Evolutionary conservation across 306 rosid genomes (phyloP).

Genomic region (Alnus rubra): DNA sequence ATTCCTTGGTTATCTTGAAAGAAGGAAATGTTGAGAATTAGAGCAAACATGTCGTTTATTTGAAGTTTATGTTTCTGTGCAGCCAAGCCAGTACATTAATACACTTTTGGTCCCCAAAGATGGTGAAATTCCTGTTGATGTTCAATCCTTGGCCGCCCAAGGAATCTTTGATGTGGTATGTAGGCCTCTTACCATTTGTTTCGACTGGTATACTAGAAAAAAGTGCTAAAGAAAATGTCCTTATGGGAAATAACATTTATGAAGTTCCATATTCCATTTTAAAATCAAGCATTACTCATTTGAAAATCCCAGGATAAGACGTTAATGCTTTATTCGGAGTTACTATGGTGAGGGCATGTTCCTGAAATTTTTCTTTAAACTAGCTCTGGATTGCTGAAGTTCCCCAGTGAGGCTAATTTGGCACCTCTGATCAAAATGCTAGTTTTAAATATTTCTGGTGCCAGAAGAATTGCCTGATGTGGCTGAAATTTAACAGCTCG

Average conservation of each 20-base stretch:
- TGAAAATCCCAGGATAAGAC: neutral
- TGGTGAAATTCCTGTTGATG: conserved; percentile 65
- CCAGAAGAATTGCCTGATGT: neutral
- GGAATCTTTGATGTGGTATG: conserved; percentile 87
- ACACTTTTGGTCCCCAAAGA: conserved; percentile 76
- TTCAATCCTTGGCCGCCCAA: conserved; percentile 59
- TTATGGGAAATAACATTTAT: conserved; percentile 3
- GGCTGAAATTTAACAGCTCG: neutral
- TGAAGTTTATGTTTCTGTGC: conserved; percentile 35
- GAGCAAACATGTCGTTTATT: conserved; percentile 2
- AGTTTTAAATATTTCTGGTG: neutral
- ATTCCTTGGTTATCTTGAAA: neutral
- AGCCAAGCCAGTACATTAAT: conserved; percentile 72
- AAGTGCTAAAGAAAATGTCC: conserved; percentile 3
- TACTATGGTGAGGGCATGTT: neutral
- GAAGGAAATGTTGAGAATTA: neutral
- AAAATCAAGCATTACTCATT: neutral
- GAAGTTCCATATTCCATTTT: neutral
- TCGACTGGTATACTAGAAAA: conserved; percentile 4
- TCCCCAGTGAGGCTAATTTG: neutral
- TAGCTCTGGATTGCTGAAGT: neutral
- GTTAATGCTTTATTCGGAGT: neutral
- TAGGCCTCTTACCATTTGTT: conserved; percentile 18
- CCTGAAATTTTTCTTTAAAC: neutral
- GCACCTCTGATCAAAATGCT: neutral